Percentiles rank a stretch among this genome's conserved stretches.
Conservation (phyloP, 2,329 filamentous ascomycete genomes). For the Botrytis byssoidea region DNA sequence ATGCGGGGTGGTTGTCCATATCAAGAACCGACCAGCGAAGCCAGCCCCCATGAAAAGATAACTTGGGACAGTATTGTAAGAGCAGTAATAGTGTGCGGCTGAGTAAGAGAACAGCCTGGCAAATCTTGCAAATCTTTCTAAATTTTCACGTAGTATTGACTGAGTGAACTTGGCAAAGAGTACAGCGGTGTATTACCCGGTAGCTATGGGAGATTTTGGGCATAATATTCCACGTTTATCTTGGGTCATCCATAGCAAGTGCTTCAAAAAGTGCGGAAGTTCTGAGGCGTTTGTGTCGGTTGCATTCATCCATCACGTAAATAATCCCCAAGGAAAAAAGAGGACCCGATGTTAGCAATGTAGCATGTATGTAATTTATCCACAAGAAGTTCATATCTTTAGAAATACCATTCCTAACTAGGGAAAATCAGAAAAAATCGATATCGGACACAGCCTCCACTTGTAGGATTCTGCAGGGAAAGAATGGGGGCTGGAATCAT, state of each 20-base stretch:
- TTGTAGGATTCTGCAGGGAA: not conserved
- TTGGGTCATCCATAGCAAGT: not conserved
- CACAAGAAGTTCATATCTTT: slow-evolving; percentile 5
- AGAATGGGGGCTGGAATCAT: slow-evolving; percentile 6
- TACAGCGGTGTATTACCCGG: not conserved
- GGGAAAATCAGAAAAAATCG: not conserved
- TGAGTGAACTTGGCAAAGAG: not conserved
- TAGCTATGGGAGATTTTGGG: not conserved
- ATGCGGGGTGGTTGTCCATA: slow-evolving; percentile 17
- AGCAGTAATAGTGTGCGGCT: slow-evolving; percentile 10
- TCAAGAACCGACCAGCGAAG: slow-evolving; percentile 6
- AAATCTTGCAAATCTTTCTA: not conserved
- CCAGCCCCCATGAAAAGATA: slow-evolving; percentile 13
- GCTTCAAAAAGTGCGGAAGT: not conserved
- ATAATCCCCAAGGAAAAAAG: not conserved
- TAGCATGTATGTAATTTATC: not conserved
- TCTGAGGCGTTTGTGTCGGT: not conserved
- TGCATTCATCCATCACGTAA: not conserved
- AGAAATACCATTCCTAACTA: not conserved
- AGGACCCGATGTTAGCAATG: not conserved
- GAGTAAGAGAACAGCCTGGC: slow-evolving; percentile 7
- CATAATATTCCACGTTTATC: not conserved
- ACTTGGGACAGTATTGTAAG: not conserved
- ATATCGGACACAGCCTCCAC: slow-evolving; percentile 6
- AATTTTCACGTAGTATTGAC: not conserved